A percentile compares a stretch with the other conserved stretches of the same genome.
phyloP scores from a whole-genome alignment of 2,329 filamentous ascomycete genomes.

The Phialemoniopsis sp. region DNA sequence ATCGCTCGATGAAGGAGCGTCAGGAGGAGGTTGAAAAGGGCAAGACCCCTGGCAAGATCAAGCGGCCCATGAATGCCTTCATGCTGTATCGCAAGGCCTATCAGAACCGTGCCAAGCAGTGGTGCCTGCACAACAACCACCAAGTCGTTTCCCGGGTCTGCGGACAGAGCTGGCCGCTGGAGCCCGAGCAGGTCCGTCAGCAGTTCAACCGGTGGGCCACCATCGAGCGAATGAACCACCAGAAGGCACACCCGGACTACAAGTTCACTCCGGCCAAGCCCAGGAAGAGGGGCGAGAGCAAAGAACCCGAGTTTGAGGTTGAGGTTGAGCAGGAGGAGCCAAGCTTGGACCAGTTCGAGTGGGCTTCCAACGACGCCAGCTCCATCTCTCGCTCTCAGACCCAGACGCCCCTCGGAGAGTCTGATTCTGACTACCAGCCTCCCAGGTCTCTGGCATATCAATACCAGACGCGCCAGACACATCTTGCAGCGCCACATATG shows the following conservation, averaged over 20 bases:
- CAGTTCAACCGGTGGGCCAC: conserved; percentile 76
- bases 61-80: conserved; percentile 95
- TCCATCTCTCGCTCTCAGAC: conserved; percentile 20
- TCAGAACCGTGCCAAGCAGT: conserved; percentile 78
- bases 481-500: too few relatives aligned
- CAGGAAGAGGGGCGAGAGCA: conserved; percentile 32
- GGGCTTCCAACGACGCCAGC: conserved; percentile 23
- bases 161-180: conserved; percentile 80
- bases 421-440: conserved; percentile 1
- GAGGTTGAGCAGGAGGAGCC: conserved; percentile 2
- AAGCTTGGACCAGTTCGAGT: conserved; percentile 44
- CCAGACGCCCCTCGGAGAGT: conserved; percentile 22
- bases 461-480: too few relatives aligned
- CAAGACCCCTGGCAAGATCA: conserved; percentile 71
- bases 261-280: conserved; percentile 87
- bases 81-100: conserved; percentile 96
- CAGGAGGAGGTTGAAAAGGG: conserved; percentile 63
- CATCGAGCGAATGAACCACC: conserved; percentile 80
- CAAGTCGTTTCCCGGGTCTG: conserved; percentile 88
- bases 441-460: too few relatives aligned
- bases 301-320: conserved; percentile 31
- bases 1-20: conserved; percentile 63
- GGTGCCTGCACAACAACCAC: conserved; percentile 84
- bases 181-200: conserved; percentile 67
- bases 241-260: conserved; percentile 81